Evolutionary conservation across 2,329 filamentous ascomycete species (phyloP).

Genomic region (Rugonectria rugulosa): DNA sequence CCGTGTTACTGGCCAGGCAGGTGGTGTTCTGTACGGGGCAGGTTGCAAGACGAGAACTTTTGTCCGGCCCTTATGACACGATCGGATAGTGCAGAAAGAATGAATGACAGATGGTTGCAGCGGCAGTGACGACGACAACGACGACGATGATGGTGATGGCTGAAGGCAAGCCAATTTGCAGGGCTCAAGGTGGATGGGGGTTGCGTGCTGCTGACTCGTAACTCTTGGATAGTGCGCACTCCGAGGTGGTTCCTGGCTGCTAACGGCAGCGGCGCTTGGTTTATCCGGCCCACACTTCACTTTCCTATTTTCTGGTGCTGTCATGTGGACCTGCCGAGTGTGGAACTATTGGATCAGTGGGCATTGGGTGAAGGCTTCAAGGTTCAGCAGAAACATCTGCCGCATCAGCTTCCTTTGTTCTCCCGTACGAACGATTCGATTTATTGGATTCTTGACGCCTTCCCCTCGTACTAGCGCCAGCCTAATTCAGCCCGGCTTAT

Average conservation of each 20-base stretch:
- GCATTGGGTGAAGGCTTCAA: slow-evolving; percentile 4
- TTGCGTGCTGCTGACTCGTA: slow-evolving; percentile 15
- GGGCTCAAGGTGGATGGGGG: not conserved
- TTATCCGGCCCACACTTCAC: slow-evolving; percentile 17
- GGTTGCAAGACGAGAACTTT: slow-evolving; percentile 4
- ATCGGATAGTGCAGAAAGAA: not conserved
- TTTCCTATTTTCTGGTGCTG: not conserved
- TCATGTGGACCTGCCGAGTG: not conserved
- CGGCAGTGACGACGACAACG: not conserved
- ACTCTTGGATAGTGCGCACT: slow-evolving; percentile 1
- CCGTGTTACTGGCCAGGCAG: not conserved
- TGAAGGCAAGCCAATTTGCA: not conserved
- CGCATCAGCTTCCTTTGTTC: not conserved
- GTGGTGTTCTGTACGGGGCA: not conserved
- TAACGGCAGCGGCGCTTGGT: slow-evolving; percentile 19
- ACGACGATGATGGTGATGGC: slow-evolving; percentile 2
- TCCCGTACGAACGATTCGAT: not conserved
- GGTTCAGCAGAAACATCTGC: not conserved
- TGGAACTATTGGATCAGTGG: too few relatives aligned
- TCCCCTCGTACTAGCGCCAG: slow-evolving; percentile 9
- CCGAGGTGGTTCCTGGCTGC: slow-evolving; percentile 10
- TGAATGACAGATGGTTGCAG: not conserved
- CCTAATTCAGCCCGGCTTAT: slow-evolving; percentile 1
- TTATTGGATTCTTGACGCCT: slow-evolving; percentile 11
- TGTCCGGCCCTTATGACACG: not conserved